Evolutionary conservation across 1,139 yeast species (phyloP).

Genomic region (Saccharomyces hybrid): DNA sequence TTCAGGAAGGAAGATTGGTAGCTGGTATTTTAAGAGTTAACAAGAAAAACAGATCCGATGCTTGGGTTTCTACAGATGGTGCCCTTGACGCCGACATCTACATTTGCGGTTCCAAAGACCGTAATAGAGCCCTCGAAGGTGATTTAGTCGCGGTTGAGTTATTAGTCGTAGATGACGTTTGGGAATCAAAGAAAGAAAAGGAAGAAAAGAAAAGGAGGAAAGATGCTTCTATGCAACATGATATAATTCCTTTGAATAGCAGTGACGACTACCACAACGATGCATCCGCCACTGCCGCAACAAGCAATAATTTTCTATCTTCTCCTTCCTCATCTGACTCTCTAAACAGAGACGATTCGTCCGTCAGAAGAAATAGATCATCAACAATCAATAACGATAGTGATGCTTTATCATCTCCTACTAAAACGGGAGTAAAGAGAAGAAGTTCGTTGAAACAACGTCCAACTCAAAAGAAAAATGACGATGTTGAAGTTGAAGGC

Average conservation of each 20-base stretch:
- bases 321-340: slow-evolving; percentile 13
- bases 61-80: slow-evolving; percentile 95
- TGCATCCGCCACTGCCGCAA: slow-evolving; percentile 40
- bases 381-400: slow-evolving; percentile 27
- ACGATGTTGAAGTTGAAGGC: slow-evolving; percentile 97
- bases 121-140: slow-evolving; percentile 95
- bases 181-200: slow-evolving; percentile 94
- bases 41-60: slow-evolving; percentile 93
- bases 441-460: slow-evolving; percentile 90
- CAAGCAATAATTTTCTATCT: slow-evolving; percentile 7
- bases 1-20: slow-evolving; percentile 84
- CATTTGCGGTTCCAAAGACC: slow-evolving; percentile 97
- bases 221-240: slow-evolving; percentile 40
- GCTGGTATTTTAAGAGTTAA: slow-evolving; percentile 90
- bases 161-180: slow-evolving; percentile 91
- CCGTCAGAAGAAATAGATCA: slow-evolving; percentile 17
- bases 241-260: slow-evolving; percentile 35
- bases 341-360: slow-evolving; percentile 20
- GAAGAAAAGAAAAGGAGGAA: slow-evolving; percentile 95
- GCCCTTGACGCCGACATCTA: slow-evolving; percentile 92
- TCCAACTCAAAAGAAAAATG: slow-evolving; percentile 97
- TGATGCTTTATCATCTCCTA: slow-evolving; percentile 8
- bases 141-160: slow-evolving; percentile 93
- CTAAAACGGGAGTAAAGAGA: slow-evolving; percentile 48
- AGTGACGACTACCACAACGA: slow-evolving; percentile 64